phyloP scores from a whole-genome alignment of 2,329 filamentous ascomycete genomes.

The Westerdykella ornata region DNA sequence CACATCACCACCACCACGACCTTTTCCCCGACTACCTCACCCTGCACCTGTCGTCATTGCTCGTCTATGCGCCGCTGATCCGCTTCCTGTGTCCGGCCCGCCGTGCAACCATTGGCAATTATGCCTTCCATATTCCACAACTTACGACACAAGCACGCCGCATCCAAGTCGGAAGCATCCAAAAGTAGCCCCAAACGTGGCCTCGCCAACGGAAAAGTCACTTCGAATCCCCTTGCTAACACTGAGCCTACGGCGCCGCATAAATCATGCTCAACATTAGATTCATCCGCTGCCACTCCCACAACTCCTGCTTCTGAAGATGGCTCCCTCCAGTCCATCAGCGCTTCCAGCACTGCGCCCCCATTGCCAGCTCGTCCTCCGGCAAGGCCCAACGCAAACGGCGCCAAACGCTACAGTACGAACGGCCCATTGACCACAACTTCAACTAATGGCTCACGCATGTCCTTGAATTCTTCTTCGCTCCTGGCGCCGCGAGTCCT shows the following conservation, averaged over 20 bases:
- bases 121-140: constrained; percentile 64
- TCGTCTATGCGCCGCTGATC: no score
- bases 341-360: constrained; percentile 46
- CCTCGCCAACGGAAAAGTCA: constrained; percentile 9
- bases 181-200: constrained; percentile 8
- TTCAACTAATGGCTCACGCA: constrained; percentile 44
- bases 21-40: no score
- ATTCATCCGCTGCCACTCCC: constrained; percentile 46
- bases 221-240: constrained; percentile 33
- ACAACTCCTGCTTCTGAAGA: constrained; percentile 68
- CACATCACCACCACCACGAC: no score
- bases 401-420: constrained; percentile 52
- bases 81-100: no score
- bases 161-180: constrained; percentile 45
- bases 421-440: constrained; percentile 49
- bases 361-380: constrained; percentile 46
- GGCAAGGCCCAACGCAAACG: constrained; percentile 32
- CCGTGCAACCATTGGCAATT: no score
- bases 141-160: constrained; percentile 71
- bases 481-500: constrained; percentile 73
- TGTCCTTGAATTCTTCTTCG: constrained; percentile 54
- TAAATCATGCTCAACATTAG: constrained; percentile 56
- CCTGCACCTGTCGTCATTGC: no score
- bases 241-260: constrained; percentile 52
- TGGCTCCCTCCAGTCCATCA: constrained; percentile 54